These are phyloP conservation scores for Erysimum cheiri DNA, from an alignment of 441 rosid species.

Conservation along the genomic window DNA sequence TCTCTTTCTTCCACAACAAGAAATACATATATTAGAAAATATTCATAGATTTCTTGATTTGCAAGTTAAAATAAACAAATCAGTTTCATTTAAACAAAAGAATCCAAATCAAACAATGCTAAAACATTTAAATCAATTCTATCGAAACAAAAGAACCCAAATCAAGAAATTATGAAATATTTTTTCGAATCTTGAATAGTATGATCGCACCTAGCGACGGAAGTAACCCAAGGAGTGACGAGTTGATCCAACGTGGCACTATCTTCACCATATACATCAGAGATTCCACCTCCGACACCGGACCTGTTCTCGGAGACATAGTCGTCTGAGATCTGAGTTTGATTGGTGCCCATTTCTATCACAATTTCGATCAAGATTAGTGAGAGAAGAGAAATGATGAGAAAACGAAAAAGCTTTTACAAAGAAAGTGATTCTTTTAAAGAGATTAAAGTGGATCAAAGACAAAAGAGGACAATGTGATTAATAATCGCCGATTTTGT, in stretches of 20 bases:
- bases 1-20: conserved; percentile 26
- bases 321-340: conserved; percentile 39
- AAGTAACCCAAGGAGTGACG: conserved; percentile 88
- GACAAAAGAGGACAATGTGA: conserved; percentile 19
- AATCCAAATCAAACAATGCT: neutral
- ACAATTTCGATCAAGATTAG: neutral
- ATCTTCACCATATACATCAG: conserved; percentile 81
- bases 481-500: conserved; percentile 18
- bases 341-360: conserved; percentile 3
- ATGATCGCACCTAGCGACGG: conserved; percentile 74
- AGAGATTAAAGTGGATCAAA: conserved; percentile 21
- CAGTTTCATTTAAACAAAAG: neutral
- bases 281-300: conserved; percentile 58
- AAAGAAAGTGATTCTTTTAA: neutral
- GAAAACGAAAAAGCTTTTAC: neutral
- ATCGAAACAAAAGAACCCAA: neutral
- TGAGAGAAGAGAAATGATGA: conserved; percentile 15
- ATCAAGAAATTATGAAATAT: neutral
- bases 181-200: neutral
- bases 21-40: no score
- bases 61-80: neutral
- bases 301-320: conserved; percentile 47
- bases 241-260: conserved; percentile 82
- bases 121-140: neutral
- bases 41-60: neutral